These are phyloP conservation scores for Breynia disticha DNA, from an alignment of 441 rosid genomes.

Conservation along the genomic window DNA sequence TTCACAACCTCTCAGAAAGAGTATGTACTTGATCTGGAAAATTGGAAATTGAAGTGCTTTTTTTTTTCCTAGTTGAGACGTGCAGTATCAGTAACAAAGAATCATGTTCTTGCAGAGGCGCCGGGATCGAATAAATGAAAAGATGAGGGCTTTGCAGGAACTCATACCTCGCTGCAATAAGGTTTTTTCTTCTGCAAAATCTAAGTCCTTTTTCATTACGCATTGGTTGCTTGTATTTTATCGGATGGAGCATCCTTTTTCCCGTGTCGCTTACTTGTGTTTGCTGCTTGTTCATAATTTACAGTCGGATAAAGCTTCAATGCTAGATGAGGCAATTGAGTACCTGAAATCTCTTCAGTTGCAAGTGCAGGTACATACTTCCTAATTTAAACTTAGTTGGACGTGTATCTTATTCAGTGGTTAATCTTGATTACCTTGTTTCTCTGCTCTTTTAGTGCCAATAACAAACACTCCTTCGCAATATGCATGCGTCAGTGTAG, in stretches of 20 bases:
- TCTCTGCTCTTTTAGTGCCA: neutral
- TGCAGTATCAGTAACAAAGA: slow-evolving; percentile 10
- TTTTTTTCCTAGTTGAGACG: slow-evolving; percentile 1
- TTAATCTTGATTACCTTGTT: neutral
- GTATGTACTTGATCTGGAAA: slow-evolving; percentile 23
- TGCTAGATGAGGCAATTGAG: slow-evolving; percentile 89
- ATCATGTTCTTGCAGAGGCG: slow-evolving; percentile 41
- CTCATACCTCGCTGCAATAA: slow-evolving; percentile 83
- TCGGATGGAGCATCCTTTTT: neutral
- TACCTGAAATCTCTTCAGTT: slow-evolving; percentile 65
- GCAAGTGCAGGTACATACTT: slow-evolving; percentile 58
- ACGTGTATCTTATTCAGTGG: neutral
- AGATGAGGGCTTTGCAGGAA: slow-evolving; percentile 77
- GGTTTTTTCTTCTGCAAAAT: slow-evolving; percentile 29
- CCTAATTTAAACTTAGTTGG: neutral
- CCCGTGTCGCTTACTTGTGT: neutral
- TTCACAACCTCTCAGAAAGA: slow-evolving; percentile 94
- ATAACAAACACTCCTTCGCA: neutral
- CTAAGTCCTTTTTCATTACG: neutral
- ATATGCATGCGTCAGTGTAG: neutral
- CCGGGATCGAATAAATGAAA: slow-evolving; percentile 81
- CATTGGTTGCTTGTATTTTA: too few species aligned
- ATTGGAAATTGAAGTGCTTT: slow-evolving; percentile 7
- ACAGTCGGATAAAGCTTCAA: slow-evolving; percentile 87
- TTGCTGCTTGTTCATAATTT: slow-evolving; percentile 10